Conservation (phyloP, 2,329 filamentous ascomycete species). For the Fusarium musae region DNA sequence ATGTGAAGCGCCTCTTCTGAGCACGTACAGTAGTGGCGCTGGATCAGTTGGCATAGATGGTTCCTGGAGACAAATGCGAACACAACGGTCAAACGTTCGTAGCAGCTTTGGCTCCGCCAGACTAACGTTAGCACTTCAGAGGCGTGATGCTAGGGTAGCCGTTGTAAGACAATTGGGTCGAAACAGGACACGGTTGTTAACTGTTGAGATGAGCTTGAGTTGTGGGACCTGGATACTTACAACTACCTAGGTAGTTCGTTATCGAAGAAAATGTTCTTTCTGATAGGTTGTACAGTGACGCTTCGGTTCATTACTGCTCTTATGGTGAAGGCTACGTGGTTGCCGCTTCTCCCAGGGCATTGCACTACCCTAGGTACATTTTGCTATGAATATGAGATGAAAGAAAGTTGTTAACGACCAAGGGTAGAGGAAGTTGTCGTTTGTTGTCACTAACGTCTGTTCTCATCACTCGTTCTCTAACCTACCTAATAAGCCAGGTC, state of each 20-base stretch:
- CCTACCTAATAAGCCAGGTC: conserved; percentile 10
- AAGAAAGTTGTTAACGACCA: background rate
- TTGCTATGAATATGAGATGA: background rate
- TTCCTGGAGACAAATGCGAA: conserved; percentile 25
- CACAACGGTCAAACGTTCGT: conserved; percentile 38
- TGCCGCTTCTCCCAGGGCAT: background rate
- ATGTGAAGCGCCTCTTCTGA: conserved; percentile 16
- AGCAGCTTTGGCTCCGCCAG: conserved; percentile 22
- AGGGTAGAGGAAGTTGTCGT: background rate
- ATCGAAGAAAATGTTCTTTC: background rate
- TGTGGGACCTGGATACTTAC: background rate
- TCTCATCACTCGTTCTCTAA: conserved; percentile 16
- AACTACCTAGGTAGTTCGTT: background rate
- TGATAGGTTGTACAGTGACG: background rate
- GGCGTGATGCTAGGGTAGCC: conserved; percentile 1
- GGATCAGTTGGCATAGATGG: conserved; percentile 12
- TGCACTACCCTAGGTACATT: background rate
- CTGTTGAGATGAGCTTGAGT: conserved; percentile 8
- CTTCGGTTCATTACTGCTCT: background rate
- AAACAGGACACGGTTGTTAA: conserved; percentile 18
- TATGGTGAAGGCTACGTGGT: background rate
- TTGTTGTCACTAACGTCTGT: conserved; percentile 3
- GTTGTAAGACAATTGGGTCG: conserved; percentile 22
- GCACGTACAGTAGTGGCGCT: conserved; percentile 3
- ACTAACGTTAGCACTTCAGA: conserved; percentile 13